A percentile compares a stretch with the other conserved stretches of the same genome.
These are phyloP conservation scores for Oropetium thomaeum DNA, from an alignment of 176 grass and related monocot species.

Conservation along the genomic window DNA sequence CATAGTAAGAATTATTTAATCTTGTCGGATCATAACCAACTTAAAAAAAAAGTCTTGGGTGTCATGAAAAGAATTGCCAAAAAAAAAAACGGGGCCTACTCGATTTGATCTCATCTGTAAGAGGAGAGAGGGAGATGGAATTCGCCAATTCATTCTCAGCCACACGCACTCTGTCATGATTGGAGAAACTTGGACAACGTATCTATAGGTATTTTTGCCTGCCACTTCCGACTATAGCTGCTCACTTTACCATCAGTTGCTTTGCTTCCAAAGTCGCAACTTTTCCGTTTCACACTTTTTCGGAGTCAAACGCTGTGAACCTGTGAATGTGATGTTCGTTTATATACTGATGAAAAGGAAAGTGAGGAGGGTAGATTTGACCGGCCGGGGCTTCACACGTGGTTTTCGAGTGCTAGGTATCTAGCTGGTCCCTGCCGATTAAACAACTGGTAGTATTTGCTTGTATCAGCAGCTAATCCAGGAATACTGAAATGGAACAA, in stretches of 20 bases:
- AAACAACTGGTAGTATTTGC: background rate
- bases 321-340: constrained; percentile 21
- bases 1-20: too few relatives aligned
- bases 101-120: too few relatives aligned
- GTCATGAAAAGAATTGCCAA: too few relatives aligned
- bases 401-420: background rate
- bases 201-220: too few relatives aligned
- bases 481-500: background rate
- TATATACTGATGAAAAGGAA: background rate
- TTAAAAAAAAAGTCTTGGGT: too few relatives aligned
- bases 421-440: background rate
- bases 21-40: too few relatives aligned
- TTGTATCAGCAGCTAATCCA: constrained; percentile 12
- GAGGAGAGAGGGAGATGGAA: too few relatives aligned
- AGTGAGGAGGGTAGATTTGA: background rate
- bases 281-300: background rate
- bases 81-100: too few relatives aligned
- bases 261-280: background rate
- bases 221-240: constrained; percentile 5
- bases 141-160: too few relatives aligned
- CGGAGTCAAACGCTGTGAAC: constrained; percentile 31
- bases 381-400: background rate
- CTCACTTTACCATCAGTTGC: background rate
- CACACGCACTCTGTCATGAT: too few relatives aligned
- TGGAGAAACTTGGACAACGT: too few relatives aligned